phyloP scores from a whole-genome alignment of 108 stramenopile genomes.

The Aurantiochytrium sp. region DNA sequence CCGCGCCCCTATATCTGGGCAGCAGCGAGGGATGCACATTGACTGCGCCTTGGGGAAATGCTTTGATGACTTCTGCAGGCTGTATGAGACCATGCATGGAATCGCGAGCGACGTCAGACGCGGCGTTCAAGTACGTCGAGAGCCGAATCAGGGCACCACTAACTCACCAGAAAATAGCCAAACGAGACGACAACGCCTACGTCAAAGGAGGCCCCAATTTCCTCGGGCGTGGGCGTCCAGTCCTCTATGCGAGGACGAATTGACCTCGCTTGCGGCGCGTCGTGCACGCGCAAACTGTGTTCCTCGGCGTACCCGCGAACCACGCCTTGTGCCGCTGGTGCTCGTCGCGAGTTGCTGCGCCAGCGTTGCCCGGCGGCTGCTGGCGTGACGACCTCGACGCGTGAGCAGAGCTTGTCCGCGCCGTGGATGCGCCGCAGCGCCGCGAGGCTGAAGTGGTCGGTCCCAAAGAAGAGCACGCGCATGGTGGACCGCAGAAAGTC shows the following conservation, averaged over 20 bases:
- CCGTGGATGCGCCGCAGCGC: background rate
- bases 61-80: background rate
- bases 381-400: background rate
- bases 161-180: background rate
- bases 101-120: background rate
- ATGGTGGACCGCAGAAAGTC: background rate
- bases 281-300: background rate
- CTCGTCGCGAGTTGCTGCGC: background rate
- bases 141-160: background rate
- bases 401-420: background rate
- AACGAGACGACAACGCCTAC: background rate
- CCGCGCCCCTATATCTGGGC: background rate
- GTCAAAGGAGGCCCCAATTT: background rate
- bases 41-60: background rate
- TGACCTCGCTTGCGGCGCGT: background rate
- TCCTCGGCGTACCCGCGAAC: background rate
- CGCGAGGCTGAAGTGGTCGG: background rate
- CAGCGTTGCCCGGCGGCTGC: background rate
- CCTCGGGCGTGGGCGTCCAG: background rate
- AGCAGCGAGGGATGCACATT: background rate
- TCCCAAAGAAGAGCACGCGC: constrained; percentile 11
- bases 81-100: background rate
- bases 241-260: background rate
- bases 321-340: background rate
- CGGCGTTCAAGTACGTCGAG: background rate